Percentiles rank a stretch among this genome's conserved stretches.
These are phyloP conservation scores for Amaranthus palmeri DNA, from an alignment of 148 eudicot species.

Conservation along the genomic window DNA sequence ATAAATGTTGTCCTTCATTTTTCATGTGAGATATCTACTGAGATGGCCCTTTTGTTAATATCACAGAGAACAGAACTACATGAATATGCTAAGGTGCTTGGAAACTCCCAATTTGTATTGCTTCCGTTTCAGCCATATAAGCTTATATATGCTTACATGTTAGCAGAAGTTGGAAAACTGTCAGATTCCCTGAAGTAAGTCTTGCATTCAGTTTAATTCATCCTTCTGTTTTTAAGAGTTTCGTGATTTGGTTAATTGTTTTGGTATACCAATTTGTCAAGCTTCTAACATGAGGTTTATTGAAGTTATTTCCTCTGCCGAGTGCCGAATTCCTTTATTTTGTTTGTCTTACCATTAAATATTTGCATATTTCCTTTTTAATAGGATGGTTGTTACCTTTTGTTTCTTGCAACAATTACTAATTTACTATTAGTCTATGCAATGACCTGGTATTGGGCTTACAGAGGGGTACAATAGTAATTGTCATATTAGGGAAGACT, in stretches of 20 bases:
- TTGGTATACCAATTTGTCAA: neutral
- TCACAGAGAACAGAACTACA: slow-evolving; percentile 80
- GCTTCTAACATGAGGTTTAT: neutral
- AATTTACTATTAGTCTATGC: neutral
- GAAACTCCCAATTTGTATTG: slow-evolving; percentile 74
- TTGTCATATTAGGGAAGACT: no score
- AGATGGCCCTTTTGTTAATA: slow-evolving; percentile 14
- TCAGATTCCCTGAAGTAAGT: slow-evolving; percentile 84
- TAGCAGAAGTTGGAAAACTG: slow-evolving; percentile 87
- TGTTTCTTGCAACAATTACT: no score
- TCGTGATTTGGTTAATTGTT: neutral
- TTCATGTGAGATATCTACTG: neutral
- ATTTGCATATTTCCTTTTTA: neutral
- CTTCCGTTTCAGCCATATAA: slow-evolving; percentile 87
- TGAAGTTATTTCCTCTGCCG: neutral
- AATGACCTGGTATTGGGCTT: no score
- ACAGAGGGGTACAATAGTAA: no score
- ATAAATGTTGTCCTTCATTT: neutral
- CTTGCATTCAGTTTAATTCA: neutral
- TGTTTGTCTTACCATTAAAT: neutral
- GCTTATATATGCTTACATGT: slow-evolving; percentile 71
- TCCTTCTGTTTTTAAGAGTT: neutral
- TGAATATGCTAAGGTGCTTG: slow-evolving; percentile 82
- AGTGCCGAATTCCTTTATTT: neutral
- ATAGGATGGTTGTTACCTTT: no score